Percentiles rank a stretch among this genome's conserved stretches.
Conservation (phyloP, 1,284 basidiomycete species). For the Porphyrellus sp. region DNA sequence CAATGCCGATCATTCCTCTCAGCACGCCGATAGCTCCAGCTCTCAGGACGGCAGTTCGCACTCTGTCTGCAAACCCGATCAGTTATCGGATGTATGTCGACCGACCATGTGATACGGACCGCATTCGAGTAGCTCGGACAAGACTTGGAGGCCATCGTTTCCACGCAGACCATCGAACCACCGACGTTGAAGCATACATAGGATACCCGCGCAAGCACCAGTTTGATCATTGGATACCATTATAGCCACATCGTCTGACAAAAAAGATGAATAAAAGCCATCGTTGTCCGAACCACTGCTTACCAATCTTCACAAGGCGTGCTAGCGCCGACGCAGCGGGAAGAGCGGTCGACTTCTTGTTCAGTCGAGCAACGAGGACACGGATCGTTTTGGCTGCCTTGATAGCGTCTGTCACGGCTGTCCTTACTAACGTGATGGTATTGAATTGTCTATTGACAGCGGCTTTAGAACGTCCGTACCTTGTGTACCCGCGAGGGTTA, state of each 20-base stretch:
- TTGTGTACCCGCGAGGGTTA: constrained; percentile 13
- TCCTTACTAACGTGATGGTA: neutral
- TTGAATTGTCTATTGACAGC: neutral
- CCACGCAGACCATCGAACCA: constrained; percentile 30
- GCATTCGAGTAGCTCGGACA: constrained; percentile 19
- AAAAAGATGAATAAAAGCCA: neutral
- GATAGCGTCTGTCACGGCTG: constrained; percentile 18
- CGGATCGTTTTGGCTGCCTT: constrained; percentile 13
- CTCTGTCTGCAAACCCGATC: constrained; percentile 6
- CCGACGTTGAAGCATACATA: constrained; percentile 25
- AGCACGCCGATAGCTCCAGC: constrained; percentile 14
- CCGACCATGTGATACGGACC: constrained; percentile 13
- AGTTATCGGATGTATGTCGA: neutral
- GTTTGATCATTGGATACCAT: constrained; percentile 11
- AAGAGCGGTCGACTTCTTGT: constrained; percentile 18
- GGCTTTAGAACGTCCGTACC: constrained; percentile 4
- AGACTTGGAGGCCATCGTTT: constrained; percentile 27
- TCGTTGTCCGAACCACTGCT: neutral
- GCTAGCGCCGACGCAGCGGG: constrained; percentile 23
- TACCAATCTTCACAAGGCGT: constrained; percentile 21
- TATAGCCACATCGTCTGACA: constrained; percentile 17
- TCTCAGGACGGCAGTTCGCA: constrained; percentile 18
- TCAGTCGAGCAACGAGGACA: constrained; percentile 19
- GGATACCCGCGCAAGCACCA: constrained; percentile 7
- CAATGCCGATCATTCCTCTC: constrained; percentile 15